A percentile compares a stretch with the other conserved stretches of the same genome.
Evolutionary conservation across 2,329 filamentous ascomycete genomes (phyloP).

Genomic region (Penicillium expansum): DNA sequence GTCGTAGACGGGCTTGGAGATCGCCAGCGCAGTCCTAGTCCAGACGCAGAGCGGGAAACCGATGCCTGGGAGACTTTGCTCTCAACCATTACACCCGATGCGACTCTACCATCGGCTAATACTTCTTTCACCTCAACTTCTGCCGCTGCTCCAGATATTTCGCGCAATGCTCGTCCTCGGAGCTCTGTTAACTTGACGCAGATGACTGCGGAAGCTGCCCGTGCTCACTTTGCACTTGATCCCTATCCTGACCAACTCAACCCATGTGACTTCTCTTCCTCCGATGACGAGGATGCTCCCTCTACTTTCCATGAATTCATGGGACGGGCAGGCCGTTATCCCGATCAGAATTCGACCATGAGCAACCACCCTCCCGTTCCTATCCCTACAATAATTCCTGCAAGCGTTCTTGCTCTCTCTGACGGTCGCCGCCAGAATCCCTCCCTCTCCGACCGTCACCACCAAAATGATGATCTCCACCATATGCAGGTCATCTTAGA

Average conservation of each 20-base stretch:
- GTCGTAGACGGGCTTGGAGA: constrained; percentile 74
- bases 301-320: constrained; percentile 13
- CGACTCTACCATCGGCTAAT: constrained; percentile 72
- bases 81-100: constrained; percentile 76
- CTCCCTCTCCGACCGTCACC: constrained; percentile 29
- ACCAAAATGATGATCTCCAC: constrained; percentile 46
- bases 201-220: constrained; percentile 21
- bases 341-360: constrained; percentile 32
- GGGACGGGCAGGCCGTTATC: constrained; percentile 18
- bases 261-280: constrained; percentile 39
- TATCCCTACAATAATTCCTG: constrained; percentile 10
- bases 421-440: background rate
- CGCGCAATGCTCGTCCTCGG: constrained; percentile 29
- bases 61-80: constrained; percentile 76
- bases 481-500: constrained; percentile 72
- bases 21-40: constrained; percentile 77
- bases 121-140: constrained; percentile 73
- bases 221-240: constrained; percentile 32
- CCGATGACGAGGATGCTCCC: constrained; percentile 32
- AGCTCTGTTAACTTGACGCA: constrained; percentile 43
- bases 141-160: constrained; percentile 28
- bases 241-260: constrained; percentile 37
- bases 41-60: constrained; percentile 51
- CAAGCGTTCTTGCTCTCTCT: background rate
- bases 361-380: constrained; percentile 36